Conservation (phyloP, 2,329 filamentous ascomycete genomes). For the Chaetomium sp. region DNA sequence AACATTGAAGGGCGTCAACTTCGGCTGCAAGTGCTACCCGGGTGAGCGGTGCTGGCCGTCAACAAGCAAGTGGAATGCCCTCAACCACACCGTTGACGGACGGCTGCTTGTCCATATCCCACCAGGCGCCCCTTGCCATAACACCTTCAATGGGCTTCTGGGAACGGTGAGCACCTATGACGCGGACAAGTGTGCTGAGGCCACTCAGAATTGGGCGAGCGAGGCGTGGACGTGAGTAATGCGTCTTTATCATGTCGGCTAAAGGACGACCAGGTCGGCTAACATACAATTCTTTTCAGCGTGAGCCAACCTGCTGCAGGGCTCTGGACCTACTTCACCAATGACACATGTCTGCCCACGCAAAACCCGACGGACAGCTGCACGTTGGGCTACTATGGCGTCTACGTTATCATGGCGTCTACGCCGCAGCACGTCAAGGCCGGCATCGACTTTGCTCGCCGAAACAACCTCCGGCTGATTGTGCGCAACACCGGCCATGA, state of each 20-base stretch:
- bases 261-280: background rate
- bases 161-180: conserved; percentile 43
- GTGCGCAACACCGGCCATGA: conserved; percentile 62
- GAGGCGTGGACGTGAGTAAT: conserved; percentile 45
- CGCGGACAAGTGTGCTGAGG: conserved; percentile 41
- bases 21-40: conserved; percentile 37
- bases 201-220: conserved; percentile 38
- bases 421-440: conserved; percentile 39
- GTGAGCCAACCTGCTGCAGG: conserved; percentile 33
- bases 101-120: conserved; percentile 42
- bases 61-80: conserved; percentile 30
- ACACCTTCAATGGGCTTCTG: conserved; percentile 44
- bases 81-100: conserved; percentile 44
- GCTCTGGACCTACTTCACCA: conserved; percentile 47
- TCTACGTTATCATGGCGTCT: conserved; percentile 41
- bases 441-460: conserved; percentile 45
- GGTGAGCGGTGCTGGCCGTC: conserved; percentile 37
- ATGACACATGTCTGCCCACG: conserved; percentile 45
- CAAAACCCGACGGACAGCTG: conserved; percentile 39
- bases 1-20: conserved; percentile 24
- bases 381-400: conserved; percentile 45
- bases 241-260: background rate
- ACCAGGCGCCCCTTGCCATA: conserved; percentile 41
- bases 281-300: conserved; percentile 10
- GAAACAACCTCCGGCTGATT: conserved; percentile 54